phyloP scores from a whole-genome alignment of 176 grass and related monocot genomes.

The Zoysia japonica region DNA sequence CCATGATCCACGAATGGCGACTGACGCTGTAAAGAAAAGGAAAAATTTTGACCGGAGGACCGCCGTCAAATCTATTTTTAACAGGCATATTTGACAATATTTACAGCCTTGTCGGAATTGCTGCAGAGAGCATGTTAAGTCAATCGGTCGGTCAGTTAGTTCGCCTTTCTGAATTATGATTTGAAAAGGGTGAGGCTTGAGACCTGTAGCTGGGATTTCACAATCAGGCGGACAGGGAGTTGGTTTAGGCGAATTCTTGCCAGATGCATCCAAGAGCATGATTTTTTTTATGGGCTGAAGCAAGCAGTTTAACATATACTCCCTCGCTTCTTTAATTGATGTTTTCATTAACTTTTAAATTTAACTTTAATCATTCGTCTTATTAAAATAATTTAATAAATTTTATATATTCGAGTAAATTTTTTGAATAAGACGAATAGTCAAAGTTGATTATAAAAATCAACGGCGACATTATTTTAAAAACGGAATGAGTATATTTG shows the following conservation, averaged over 20 bases:
- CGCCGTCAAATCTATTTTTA: neutral
- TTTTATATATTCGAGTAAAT: too few species aligned
- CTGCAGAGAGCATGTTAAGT: neutral
- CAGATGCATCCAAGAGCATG: conserved; percentile 9
- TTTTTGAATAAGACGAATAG: too few species aligned
- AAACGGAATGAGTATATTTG: neutral
- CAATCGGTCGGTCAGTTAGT: neutral
- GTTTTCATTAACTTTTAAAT: too few species aligned
- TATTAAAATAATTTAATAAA: too few species aligned
- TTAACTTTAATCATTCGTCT: too few species aligned
- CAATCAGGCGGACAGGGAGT: neutral
- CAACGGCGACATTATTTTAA: too few species aligned
- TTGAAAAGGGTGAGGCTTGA: neutral
- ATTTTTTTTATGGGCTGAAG: neutral
- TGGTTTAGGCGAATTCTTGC: neutral
- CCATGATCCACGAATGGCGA: neutral
- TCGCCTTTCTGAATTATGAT: neutral
- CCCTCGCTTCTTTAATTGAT: too few species aligned
- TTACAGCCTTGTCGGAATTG: neutral
- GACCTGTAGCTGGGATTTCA: neutral
- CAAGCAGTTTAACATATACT: neutral
- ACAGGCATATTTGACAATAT: neutral
- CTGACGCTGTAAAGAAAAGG: neutral
- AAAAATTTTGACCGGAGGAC: neutral
- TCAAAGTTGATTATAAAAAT: too few species aligned